A percentile compares a stretch with the other conserved stretches of the same genome.
phyloP scores from a whole-genome alignment of 495 filamentous ascomycete genomes.

The Neurospora terricola region DNA sequence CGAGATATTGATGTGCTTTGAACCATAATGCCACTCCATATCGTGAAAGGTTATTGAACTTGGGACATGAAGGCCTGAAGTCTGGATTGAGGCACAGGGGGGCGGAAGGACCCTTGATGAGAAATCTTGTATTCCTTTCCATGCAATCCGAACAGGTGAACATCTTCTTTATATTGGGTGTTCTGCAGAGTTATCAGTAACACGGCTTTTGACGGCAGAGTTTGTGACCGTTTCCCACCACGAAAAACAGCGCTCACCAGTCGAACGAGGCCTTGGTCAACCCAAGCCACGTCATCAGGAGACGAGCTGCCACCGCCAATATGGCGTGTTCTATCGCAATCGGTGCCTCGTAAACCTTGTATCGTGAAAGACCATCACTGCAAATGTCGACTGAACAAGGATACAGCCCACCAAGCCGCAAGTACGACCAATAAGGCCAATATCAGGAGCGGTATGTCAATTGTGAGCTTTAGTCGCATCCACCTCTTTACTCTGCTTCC shows the following conservation, averaged over 20 bases:
- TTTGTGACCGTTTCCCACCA: neutral
- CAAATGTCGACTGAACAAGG: neutral
- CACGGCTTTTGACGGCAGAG: neutral
- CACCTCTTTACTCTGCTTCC: conserved; percentile 24
- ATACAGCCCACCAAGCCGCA: conserved; percentile 9
- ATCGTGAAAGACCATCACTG: neutral
- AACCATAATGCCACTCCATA: neutral
- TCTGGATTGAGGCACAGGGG: neutral
- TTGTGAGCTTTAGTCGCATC: conserved; percentile 21
- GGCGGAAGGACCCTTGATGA: neutral
- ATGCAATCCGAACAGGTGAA: neutral
- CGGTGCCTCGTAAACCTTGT: neutral
- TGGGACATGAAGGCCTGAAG: neutral
- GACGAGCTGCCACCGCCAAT: too few relatives aligned
- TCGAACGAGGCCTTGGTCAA: neutral
- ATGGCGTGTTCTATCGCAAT: neutral
- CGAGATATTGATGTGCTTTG: neutral
- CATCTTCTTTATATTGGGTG: neutral
- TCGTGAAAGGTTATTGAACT: neutral
- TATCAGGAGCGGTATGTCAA: conserved; percentile 25
- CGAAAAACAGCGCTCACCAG: neutral
- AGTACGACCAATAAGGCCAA: conserved; percentile 20
- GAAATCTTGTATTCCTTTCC: neutral
- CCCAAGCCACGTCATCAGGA: too few relatives aligned
- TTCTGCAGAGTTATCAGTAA: neutral